A percentile compares a stretch with the other conserved stretches of the same genome.
These are phyloP conservation scores for Amanita rubescens DNA, from an alignment of 768 basidiomycete genomes.

Conservation along the genomic window DNA sequence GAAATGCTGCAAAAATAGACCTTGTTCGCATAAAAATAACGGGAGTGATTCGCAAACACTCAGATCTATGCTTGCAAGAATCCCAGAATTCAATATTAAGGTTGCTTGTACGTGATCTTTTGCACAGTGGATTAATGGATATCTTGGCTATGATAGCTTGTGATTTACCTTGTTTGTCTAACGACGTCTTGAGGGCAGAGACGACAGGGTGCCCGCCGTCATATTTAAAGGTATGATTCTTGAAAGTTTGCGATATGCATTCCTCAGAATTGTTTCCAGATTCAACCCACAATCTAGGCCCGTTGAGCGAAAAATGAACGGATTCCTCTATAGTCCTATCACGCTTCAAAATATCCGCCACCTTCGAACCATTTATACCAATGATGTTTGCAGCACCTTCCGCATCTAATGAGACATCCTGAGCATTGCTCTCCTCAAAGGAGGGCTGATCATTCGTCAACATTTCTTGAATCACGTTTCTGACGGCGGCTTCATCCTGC, in stretches of 20 bases:
- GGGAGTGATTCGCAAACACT: constrained; percentile 13
- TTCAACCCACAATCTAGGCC: constrained; percentile 8
- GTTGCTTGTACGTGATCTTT: constrained; percentile 34
- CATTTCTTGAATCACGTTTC: constrained; percentile 25
- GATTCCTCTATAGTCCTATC: constrained; percentile 27
- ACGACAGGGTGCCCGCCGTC: constrained; percentile 17
- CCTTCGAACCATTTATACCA: constrained; percentile 34
- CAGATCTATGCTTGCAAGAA: constrained; percentile 25
- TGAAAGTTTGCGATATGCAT: neutral
- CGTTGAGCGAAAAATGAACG: constrained; percentile 7
- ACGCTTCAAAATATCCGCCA: constrained; percentile 32
- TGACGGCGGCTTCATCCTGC: constrained; percentile 32
- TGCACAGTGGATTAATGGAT: constrained; percentile 1
- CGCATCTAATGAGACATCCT: constrained; percentile 20
- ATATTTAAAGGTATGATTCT: constrained; percentile 10
- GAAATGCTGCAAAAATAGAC: constrained; percentile 17
- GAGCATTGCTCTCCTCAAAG: constrained; percentile 8
- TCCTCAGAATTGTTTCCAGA: neutral
- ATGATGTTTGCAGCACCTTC: constrained; percentile 29
- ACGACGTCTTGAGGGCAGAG: constrained; percentile 23
- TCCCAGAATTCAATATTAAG: constrained; percentile 34
- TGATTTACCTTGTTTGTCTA: constrained; percentile 27
- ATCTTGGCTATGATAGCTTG: neutral
- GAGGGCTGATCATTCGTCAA: constrained; percentile 1
- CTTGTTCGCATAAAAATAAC: constrained; percentile 29